Conservation (phyloP, 768 basidiomycete genomes). For the Kwoniella sp. region DNA sequence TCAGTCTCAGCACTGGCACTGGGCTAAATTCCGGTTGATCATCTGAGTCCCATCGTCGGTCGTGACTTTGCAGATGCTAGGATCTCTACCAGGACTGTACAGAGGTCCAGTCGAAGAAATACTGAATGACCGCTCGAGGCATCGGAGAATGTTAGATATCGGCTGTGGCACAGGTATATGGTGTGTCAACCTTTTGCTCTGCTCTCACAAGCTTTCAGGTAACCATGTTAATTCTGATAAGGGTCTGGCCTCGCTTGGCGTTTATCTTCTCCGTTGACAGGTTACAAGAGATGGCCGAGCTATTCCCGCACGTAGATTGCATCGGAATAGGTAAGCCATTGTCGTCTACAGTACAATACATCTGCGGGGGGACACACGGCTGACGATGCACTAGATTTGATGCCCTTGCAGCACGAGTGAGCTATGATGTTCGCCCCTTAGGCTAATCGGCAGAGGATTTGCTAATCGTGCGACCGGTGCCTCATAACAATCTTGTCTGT, state of each 20-base stretch:
- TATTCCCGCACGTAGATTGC: slow-evolving; percentile 23
- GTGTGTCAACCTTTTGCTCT: slow-evolving; percentile 5
- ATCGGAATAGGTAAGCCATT: slow-evolving; percentile 23
- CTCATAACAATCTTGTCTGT: background rate
- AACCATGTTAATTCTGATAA: too few species aligned
- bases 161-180: slow-evolving; percentile 26
- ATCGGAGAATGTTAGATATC: slow-evolving; percentile 19
- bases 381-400: slow-evolving; percentile 10
- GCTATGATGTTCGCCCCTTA: too few species aligned
- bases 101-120: slow-evolving; percentile 26
- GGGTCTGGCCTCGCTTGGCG: too few species aligned
- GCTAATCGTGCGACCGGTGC: too few species aligned
- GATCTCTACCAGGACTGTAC: slow-evolving; percentile 20
- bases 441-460: too few species aligned
- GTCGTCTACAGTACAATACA: background rate
- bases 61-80: slow-evolving; percentile 4
- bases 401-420: slow-evolving; percentile 25
- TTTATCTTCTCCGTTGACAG: too few species aligned
- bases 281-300: slow-evolving; percentile 26
- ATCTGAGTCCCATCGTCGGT: background rate
- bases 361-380: too few species aligned
- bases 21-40: too few species aligned
- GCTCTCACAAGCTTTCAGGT: too few species aligned
- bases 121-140: slow-evolving; percentile 4
- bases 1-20: background rate